These are phyloP conservation scores for Phytophthora multivora DNA, from an alignment of 352 stramenopile genomes.

Conservation along the genomic window DNA sequence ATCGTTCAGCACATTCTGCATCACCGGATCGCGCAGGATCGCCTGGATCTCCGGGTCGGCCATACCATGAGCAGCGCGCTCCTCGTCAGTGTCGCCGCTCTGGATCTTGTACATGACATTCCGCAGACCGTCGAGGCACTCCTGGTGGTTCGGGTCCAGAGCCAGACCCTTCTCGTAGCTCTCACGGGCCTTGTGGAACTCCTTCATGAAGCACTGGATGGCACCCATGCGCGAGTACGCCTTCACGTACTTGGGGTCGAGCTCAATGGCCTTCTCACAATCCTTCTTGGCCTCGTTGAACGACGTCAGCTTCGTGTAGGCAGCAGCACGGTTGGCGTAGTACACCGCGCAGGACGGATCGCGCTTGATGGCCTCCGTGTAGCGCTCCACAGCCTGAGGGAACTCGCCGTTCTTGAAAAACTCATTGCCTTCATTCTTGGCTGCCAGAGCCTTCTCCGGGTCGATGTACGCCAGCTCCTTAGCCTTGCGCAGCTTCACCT, in stretches of 20 bases:
- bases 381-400: slow-evolving; percentile 91
- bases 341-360: slow-evolving; percentile 98
- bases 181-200: slow-evolving; percentile 99
- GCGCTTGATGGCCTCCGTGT: slow-evolving; percentile 99
- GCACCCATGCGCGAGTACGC: slow-evolving; percentile 98
- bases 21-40: slow-evolving; percentile 97
- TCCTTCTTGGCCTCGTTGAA: slow-evolving; percentile 91
- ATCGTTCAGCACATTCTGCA: slow-evolving; percentile 98
- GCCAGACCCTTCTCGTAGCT: slow-evolving; percentile 96
- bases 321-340: slow-evolving; percentile 98
- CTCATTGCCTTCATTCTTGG: slow-evolving; percentile 99
- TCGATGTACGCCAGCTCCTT: slow-evolving; percentile 96
- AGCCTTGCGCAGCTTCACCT: slow-evolving; percentile 96
- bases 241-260: slow-evolving; percentile 99
- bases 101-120: slow-evolving; percentile 96
- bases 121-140: slow-evolving; percentile 96
- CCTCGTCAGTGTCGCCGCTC: slow-evolving; percentile 95
- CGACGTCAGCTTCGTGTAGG: slow-evolving; percentile 98
- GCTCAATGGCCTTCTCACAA: slow-evolving; percentile 97
- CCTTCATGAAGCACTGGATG: slow-evolving; percentile 99
- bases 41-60: slow-evolving; percentile 98
- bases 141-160: slow-evolving; percentile 94
- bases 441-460: slow-evolving; percentile 95
- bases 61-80: slow-evolving; percentile 97
- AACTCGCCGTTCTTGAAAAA: slow-evolving; percentile 97